These are phyloP conservation scores for Pythium aphanidermatum DNA, from an alignment of 352 stramenopile species.

Conservation along the genomic window DNA sequence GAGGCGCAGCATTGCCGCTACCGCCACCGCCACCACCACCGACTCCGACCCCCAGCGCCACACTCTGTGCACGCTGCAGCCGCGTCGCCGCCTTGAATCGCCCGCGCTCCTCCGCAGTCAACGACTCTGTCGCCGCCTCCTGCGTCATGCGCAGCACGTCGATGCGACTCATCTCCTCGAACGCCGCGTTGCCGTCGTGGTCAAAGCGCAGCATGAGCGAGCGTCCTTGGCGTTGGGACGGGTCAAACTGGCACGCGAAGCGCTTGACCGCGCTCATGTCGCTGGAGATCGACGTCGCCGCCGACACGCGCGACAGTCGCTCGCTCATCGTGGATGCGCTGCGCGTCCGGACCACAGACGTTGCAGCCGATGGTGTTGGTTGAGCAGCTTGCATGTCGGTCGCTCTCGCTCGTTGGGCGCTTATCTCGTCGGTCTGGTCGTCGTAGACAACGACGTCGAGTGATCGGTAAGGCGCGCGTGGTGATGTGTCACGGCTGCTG, in stretches of 20 bases:
- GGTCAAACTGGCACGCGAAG: conserved; percentile 9
- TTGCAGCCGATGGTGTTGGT: not conserved
- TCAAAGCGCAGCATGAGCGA: conserved; percentile 34
- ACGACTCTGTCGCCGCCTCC: conserved; percentile 24
- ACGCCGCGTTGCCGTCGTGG: conserved; percentile 37
- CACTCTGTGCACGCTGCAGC: conserved; percentile 7
- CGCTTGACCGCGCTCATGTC: conserved; percentile 1
- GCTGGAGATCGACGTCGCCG: not conserved
- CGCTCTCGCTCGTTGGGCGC: no score
- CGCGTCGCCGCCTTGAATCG: conserved; percentile 4
- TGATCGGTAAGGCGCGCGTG: no score
- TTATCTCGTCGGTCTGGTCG: no score
- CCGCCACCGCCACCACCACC: no score
- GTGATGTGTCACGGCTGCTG: no score
- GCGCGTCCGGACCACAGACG: no score
- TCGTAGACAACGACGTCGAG: no score
- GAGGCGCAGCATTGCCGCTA: no score
- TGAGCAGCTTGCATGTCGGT: no score
- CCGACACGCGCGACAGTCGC: not conserved
- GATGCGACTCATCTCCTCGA: conserved; percentile 55
- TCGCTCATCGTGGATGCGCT: not conserved
- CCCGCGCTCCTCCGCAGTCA: conserved; percentile 1
- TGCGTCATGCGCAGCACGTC: conserved; percentile 62
- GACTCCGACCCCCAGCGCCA: not conserved
- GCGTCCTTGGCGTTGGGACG: not conserved